phyloP scores from a whole-genome alignment of 805 yeast genomes.

The Yarrowia osloensis region DNA sequence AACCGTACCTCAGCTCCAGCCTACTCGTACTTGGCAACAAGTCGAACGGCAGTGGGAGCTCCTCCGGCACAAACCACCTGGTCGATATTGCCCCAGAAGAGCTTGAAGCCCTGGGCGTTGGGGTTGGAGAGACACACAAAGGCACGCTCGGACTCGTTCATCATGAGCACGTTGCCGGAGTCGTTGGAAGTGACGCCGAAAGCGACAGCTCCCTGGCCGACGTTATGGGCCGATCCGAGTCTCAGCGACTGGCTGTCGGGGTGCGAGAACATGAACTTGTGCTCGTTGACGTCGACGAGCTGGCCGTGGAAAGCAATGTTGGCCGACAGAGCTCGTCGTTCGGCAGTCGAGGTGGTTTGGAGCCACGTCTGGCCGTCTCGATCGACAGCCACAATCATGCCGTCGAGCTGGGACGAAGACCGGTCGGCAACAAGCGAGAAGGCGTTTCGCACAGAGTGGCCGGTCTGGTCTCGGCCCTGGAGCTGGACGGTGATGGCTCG shows the following conservation, averaged over 20 bases:
- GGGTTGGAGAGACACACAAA: slow-evolving; percentile 22
- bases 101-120: slow-evolving; percentile 1
- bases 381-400: background rate
- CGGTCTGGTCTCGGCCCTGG: slow-evolving; percentile 25
- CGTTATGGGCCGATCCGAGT: background rate
- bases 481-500: slow-evolving; percentile 14
- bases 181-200: slow-evolving; percentile 16
- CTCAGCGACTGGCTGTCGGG: slow-evolving; percentile 2
- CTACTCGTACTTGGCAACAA: background rate
- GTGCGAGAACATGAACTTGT: slow-evolving; percentile 11
- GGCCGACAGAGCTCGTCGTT: slow-evolving; percentile 9
- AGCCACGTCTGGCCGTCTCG: slow-evolving; percentile 16
- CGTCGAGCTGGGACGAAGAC: slow-evolving; percentile 7
- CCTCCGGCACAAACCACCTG: slow-evolving; percentile 24
- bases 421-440: background rate
- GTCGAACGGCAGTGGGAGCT: background rate
- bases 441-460: slow-evolving; percentile 12
- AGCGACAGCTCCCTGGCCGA: background rate
- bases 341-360: slow-evolving; percentile 4
- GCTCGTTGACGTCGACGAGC: slow-evolving; percentile 18
- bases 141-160: slow-evolving; percentile 12
- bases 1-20: background rate
- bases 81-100: slow-evolving; percentile 18
- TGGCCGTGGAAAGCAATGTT: slow-evolving; percentile 20
- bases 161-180: slow-evolving; percentile 15